Percentiles rank a stretch among this genome's conserved stretches.
These are phyloP conservation scores for Verticillium albo-atrum DNA, from an alignment of 2,329 filamentous ascomycete species.

Conservation along the genomic window DNA sequence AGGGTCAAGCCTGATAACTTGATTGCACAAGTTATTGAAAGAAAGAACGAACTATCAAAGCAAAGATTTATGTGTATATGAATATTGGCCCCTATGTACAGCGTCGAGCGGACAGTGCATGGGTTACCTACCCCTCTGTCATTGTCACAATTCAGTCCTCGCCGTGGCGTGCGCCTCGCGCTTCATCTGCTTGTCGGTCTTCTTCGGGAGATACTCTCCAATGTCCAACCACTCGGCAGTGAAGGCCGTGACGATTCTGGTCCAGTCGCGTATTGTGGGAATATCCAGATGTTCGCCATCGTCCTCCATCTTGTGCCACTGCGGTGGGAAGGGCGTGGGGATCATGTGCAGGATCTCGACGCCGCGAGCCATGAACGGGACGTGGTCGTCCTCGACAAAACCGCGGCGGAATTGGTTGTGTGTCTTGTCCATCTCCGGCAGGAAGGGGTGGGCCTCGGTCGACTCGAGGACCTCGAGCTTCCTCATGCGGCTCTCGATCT, in stretches of 20 bases:
- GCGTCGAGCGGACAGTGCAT: background rate
- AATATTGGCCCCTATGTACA: background rate
- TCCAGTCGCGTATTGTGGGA: slow-evolving; percentile 81
- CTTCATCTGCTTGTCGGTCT: slow-evolving; percentile 16
- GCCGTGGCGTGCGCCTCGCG: slow-evolving; percentile 4
- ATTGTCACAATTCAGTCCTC: slow-evolving; percentile 6
- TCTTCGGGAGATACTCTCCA: slow-evolving; percentile 29
- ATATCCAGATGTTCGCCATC: slow-evolving; percentile 81
- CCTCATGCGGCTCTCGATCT: slow-evolving; percentile 70
- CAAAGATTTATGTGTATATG: background rate
- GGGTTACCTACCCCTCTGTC: background rate
- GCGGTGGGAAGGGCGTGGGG: slow-evolving; percentile 71
- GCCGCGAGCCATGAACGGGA: slow-evolving; percentile 83
- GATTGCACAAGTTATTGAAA: no score
- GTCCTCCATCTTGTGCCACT: slow-evolving; percentile 86
- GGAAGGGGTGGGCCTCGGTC: slow-evolving; percentile 48
- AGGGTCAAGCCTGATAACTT: no score
- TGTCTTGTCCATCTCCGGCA: slow-evolving; percentile 57
- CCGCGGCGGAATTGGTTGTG: slow-evolving; percentile 36
- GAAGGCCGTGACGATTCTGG: slow-evolving; percentile 77
- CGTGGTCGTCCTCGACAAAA: slow-evolving; percentile 78
- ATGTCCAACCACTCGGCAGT: slow-evolving; percentile 81
- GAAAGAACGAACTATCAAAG: no score
- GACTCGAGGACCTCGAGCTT: slow-evolving; percentile 63
- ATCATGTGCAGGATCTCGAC: slow-evolving; percentile 90